Percentiles rank a stretch among this genome's conserved stretches.
Conservation (phyloP, 208 protist genomes). For the Herpetomonas samuelpessoai region DNA sequence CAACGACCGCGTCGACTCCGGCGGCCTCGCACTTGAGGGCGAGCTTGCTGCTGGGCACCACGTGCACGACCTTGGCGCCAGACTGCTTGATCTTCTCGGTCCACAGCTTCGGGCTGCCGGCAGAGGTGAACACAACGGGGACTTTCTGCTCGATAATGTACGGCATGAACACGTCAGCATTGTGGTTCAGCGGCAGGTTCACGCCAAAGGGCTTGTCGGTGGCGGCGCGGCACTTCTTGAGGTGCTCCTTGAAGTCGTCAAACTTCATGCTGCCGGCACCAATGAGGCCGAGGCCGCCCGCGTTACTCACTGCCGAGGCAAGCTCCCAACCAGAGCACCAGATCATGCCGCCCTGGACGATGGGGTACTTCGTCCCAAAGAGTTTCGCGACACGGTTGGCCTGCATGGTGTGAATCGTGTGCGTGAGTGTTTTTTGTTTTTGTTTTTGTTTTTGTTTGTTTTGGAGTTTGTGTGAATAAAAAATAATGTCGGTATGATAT, state of each 20-base stretch:
- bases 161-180: slow-evolving; percentile 42
- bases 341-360: slow-evolving; percentile 82
- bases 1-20: slow-evolving; percentile 71
- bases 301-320: slow-evolving; percentile 81
- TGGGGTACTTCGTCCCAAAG: slow-evolving; percentile 75
- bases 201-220: slow-evolving; percentile 79
- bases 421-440: slow-evolving; percentile 8
- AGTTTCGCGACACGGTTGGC: slow-evolving; percentile 31
- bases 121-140: slow-evolving; percentile 85
- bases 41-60: slow-evolving; percentile 76
- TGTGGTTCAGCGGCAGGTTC: slow-evolving; percentile 52
- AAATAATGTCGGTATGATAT: slow-evolving; percentile 1
- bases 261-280: slow-evolving; percentile 72
- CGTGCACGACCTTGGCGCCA: slow-evolving; percentile 75
- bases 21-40: slow-evolving; percentile 67
- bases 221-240: slow-evolving; percentile 41
- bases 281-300: slow-evolving; percentile 74
- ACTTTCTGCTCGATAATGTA: slow-evolving; percentile 82
- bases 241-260: slow-evolving; percentile 61
- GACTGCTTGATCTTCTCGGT: slow-evolving; percentile 66
- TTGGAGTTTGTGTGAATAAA: not conserved
- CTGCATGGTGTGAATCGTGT: slow-evolving; percentile 2
- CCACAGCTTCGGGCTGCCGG: slow-evolving; percentile 69
- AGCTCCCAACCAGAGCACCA: slow-evolving; percentile 76
- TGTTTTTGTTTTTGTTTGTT: not conserved